Conservation (phyloP, 257 asterid species). For the Euphrasia confusa region DNA sequence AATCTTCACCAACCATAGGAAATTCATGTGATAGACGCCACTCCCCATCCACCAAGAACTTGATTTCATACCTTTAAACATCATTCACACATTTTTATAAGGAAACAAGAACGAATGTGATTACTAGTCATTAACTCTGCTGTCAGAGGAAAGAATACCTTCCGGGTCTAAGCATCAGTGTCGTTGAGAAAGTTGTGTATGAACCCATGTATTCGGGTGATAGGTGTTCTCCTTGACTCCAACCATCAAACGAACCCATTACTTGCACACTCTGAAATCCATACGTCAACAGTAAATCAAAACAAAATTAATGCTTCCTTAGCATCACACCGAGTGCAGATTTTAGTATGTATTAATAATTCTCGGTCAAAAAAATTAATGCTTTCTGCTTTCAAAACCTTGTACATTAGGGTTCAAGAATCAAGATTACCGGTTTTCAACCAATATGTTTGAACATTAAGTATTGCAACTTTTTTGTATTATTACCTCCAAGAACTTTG, state of each 20-base stretch:
- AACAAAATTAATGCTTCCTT: neutral
- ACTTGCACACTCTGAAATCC: conserved; percentile 73
- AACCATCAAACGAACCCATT: conserved; percentile 91
- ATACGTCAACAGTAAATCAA: neutral
- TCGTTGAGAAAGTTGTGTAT: conserved; percentile 60
- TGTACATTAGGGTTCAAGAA: no score
- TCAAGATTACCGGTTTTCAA: neutral
- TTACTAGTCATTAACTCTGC: conserved; percentile 6
- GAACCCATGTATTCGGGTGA: conserved; percentile 78
- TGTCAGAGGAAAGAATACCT: conserved; percentile 40
- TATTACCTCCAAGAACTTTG: no score
- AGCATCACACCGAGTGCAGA: neutral
- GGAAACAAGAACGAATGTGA: conserved; percentile 2
- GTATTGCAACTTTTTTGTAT: neutral
- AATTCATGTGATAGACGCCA: conserved; percentile 70
- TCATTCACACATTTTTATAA: conserved; percentile 5
- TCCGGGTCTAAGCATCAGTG: conserved; percentile 82
- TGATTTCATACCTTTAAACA: conserved; percentile 62
- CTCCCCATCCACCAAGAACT: conserved; percentile 81
- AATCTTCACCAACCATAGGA: conserved; percentile 76
- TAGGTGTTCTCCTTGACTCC: conserved; percentile 81
- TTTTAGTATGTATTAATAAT: no score
- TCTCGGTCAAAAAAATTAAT: no score
- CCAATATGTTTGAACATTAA: neutral
- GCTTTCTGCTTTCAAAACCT: no score